phyloP scores from a whole-genome alignment of 106 monocot genomes.

The Dendrobium huoshanense region DNA sequence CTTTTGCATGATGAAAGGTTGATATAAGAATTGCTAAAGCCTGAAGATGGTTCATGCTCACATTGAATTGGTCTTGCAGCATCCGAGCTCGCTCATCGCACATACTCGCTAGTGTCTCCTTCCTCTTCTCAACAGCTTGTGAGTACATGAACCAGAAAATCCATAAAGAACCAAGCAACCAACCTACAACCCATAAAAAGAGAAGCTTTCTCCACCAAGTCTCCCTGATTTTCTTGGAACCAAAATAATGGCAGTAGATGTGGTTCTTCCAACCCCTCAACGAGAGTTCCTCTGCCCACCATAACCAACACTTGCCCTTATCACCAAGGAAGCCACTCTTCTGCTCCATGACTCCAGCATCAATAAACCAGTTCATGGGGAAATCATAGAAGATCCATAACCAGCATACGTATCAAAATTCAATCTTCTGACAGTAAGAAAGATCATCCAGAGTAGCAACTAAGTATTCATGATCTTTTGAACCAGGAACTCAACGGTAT shows the following conservation, averaged over 20 bases:
- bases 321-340: slow-evolving; percentile 33
- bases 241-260: slow-evolving; percentile 59
- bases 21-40: slow-evolving; percentile 87
- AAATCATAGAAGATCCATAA: slow-evolving; percentile 26
- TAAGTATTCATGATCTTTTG: background rate
- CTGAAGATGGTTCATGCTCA: slow-evolving; percentile 98
- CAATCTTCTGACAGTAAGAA: slow-evolving; percentile 9
- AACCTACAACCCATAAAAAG: slow-evolving; percentile 60
- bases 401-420: slow-evolving; percentile 38
- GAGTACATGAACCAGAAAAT: slow-evolving; percentile 82
- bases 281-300: slow-evolving; percentile 38
- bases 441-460: slow-evolving; percentile 18
- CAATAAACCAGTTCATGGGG: slow-evolving; percentile 61
- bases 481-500: background rate
- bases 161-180: slow-evolving; percentile 54
- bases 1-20: slow-evolving; percentile 89
- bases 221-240: slow-evolving; percentile 56
- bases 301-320: slow-evolving; percentile 26
- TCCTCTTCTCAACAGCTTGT: slow-evolving; percentile 61
- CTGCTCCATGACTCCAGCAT: slow-evolving; percentile 59
- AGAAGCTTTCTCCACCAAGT: slow-evolving; percentile 86
- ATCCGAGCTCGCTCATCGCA: slow-evolving; percentile 92
- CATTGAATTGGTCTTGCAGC: slow-evolving; percentile 99
- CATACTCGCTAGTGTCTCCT: slow-evolving; percentile 81
- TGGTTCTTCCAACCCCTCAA: slow-evolving; percentile 40